A percentile compares a stretch with the other conserved stretches of the same genome.
These are phyloP conservation scores for Collybia sp. DNA, from an alignment of 768 basidiomycete species.

Conservation along the genomic window DNA sequence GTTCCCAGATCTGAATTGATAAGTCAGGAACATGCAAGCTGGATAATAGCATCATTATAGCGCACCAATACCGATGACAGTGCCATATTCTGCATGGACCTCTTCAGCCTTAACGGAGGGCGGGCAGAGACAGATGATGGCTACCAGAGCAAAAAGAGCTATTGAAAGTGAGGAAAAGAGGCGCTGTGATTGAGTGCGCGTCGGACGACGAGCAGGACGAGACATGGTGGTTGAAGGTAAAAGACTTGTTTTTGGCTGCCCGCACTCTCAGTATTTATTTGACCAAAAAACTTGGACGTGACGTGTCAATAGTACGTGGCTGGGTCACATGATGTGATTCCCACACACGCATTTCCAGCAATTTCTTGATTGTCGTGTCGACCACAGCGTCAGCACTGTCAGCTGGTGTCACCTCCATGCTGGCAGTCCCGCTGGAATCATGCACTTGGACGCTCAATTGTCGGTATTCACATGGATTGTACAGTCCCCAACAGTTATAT, in stretches of 20 bases:
- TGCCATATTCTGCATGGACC: constrained; percentile 73
- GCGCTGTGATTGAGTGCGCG: constrained; percentile 54
- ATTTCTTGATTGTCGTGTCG: background rate
- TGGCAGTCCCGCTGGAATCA: too few relatives aligned
- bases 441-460: too few relatives aligned
- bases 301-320: constrained; percentile 41
- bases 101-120: constrained; percentile 62
- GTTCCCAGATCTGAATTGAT: constrained; percentile 76
- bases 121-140: constrained; percentile 69
- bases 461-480: too few relatives aligned
- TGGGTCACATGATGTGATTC: constrained; percentile 21
- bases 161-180: constrained; percentile 57
- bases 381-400: too few relatives aligned
- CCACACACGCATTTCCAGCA: constrained; percentile 4
- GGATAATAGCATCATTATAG: constrained; percentile 3
- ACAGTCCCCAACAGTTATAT: too few relatives aligned
- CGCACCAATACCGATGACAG: constrained; percentile 90
- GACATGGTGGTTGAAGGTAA: constrained; percentile 31
- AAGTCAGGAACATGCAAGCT: background rate
- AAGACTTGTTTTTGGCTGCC: constrained; percentile 16
- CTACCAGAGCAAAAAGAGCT: constrained; percentile 57
- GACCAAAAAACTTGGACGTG: constrained; percentile 14
- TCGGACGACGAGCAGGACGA: constrained; percentile 39
- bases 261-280: constrained; percentile 23
- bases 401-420: too few relatives aligned